A percentile compares a stretch with the other conserved stretches of the same genome.
Evolutionary conservation across 768 basidiomycete species (phyloP).

Genomic region (Suillus subluteus): DNA sequence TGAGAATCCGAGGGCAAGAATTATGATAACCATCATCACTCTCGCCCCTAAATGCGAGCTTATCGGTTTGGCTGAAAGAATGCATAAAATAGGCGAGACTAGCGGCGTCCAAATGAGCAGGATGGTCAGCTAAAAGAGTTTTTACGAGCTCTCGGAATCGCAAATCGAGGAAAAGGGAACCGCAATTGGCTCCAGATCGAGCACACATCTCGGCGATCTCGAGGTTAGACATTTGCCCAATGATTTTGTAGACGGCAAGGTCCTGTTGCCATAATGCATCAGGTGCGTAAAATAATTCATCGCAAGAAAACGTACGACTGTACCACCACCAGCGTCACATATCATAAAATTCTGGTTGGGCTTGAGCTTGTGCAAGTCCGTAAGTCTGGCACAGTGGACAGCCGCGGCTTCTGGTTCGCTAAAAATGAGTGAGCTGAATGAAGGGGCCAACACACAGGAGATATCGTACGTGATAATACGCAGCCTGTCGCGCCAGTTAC

Average conservation of each 20-base stretch:
- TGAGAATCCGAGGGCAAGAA: conserved; percentile 4
- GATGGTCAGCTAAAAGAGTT: conserved; percentile 79
- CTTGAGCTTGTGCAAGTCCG: conserved; percentile 76
- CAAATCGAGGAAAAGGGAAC: conserved; percentile 85
- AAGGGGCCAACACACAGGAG: conserved; percentile 4
- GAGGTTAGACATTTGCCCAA: conserved; percentile 77
- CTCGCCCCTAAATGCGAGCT: conserved; percentile 73
- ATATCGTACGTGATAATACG: conserved; percentile 71
- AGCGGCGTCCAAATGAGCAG: conserved; percentile 79
- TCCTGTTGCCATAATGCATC: conserved; percentile 25
- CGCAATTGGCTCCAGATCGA: conserved; percentile 85
- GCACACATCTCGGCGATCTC: conserved; percentile 93
- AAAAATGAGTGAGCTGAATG: conserved; percentile 19
- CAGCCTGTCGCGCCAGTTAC: conserved; percentile 77
- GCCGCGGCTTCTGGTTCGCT: conserved; percentile 86
- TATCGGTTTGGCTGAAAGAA: conserved; percentile 88
- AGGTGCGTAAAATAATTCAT: conserved; percentile 26
- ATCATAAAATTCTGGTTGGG: conserved; percentile 88
- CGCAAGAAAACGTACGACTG: conserved; percentile 48
- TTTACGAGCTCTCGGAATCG: conserved; percentile 83
- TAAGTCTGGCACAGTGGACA: conserved; percentile 83
- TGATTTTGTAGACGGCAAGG: conserved; percentile 72
- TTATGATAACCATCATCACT: conserved; percentile 67
- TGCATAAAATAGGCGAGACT: conserved; percentile 89
- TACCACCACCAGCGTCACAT: conserved; percentile 90